Evolutionary conservation across 768 basidiomycete genomes (phyloP).

Genomic region (Trametes cubensis): DNA sequence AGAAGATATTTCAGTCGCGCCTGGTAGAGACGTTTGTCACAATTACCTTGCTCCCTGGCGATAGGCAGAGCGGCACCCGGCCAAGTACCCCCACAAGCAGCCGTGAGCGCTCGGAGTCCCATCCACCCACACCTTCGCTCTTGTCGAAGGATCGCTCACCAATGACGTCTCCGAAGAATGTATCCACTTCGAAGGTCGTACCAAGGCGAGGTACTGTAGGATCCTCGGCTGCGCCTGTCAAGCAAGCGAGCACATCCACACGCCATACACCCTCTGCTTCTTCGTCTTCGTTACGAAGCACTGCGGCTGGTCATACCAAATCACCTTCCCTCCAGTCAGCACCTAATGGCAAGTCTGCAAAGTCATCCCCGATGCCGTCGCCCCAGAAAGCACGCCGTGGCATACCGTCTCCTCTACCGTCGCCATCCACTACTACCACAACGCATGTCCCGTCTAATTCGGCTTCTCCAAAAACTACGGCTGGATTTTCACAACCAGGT

Average conservation of each 20-base stretch:
- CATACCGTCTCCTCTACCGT: constrained; percentile 12
- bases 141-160: constrained; percentile 13
- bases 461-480: not conserved
- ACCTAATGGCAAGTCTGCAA: not conserved
- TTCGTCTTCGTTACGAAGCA: not conserved
- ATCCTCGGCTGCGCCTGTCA: constrained; percentile 2
- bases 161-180: not conserved
- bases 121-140: constrained; percentile 13
- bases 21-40: constrained; percentile 79
- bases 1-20: constrained; percentile 71
- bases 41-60: constrained; percentile 44
- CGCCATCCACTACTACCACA: not conserved
- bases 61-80: not conserved
- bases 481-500: not conserved
- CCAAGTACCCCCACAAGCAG: not conserved
- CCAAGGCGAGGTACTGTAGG: constrained; percentile 24
- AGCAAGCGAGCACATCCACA: constrained; percentile 11
- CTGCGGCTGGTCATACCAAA: constrained; percentile 9
- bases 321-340: constrained; percentile 20
- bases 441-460: not conserved
- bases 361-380: constrained; percentile 25
- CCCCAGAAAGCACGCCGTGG: constrained; percentile 19
- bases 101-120: constrained; percentile 5
- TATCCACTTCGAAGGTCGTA: constrained; percentile 26
- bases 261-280: constrained; percentile 18